These are phyloP conservation scores for Uronychia binucleata DNA, from an alignment of 73 alveolate genomes.

Conservation along the genomic window DNA sequence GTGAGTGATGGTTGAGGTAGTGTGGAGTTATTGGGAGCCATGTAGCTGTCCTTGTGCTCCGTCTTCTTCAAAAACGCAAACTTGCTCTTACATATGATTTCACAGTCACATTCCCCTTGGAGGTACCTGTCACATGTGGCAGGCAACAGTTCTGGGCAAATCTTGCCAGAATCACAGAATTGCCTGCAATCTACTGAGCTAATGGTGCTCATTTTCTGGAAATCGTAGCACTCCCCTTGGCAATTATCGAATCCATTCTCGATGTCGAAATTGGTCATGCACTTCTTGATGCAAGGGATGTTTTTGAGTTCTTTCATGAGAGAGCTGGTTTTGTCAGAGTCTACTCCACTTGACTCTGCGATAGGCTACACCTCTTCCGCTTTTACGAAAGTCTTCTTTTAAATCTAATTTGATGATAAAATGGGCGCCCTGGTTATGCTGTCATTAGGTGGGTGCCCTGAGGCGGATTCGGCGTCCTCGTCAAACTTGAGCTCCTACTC, in stretches of 20 bases:
- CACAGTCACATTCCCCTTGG: conserved; percentile 47
- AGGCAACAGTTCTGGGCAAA: conserved; percentile 63
- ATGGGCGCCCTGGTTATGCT: neutral
- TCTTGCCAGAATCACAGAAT: conserved; percentile 34
- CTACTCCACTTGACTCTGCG: neutral
- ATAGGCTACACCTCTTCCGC: neutral
- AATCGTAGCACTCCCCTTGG: conserved; percentile 27
- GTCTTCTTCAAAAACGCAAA: neutral
- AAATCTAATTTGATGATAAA: too few species aligned
- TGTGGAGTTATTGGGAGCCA: too few species aligned
- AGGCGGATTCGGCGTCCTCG: neutral
- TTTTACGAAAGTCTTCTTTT: neutral
- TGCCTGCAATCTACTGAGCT: conserved; percentile 42
- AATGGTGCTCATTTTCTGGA: neutral
- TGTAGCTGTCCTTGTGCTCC: neutral
- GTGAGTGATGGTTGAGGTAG: neutral
- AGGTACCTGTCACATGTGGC: conserved; percentile 42
- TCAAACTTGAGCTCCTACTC: neutral
- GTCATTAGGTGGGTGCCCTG: neutral
- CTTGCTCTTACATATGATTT: conserved; percentile 29
- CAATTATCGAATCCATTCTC: conserved; percentile 16
- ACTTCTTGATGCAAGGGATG: conserved; percentile 1
- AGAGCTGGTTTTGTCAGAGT: neutral
- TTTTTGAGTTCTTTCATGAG: neutral
- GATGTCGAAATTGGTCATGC: neutral